phyloP scores from a whole-genome alignment of 805 yeast species.

The Kregervanrija fluxuum region DNA sequence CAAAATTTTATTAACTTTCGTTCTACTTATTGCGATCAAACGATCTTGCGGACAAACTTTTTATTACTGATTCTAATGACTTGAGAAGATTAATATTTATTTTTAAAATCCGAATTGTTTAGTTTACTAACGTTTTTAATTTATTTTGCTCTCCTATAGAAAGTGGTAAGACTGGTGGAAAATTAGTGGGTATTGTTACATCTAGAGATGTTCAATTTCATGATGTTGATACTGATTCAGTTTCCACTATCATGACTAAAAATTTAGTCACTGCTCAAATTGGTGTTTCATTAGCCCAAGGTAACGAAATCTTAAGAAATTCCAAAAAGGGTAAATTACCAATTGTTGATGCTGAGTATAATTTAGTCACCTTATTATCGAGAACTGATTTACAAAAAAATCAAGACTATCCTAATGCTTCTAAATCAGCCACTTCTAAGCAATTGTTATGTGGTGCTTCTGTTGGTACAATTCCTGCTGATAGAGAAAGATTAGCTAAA shows the following conservation, averaged over 20 bases:
- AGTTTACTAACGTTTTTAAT: slow-evolving; percentile 7
- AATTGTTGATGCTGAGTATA: slow-evolving; percentile 70
- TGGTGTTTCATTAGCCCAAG: slow-evolving; percentile 78
- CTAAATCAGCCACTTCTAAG: slow-evolving; percentile 87
- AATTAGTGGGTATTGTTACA: slow-evolving; percentile 90
- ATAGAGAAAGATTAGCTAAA: slow-evolving; percentile 73
- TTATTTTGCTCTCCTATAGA: slow-evolving; percentile 37
- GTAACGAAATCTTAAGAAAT: slow-evolving; percentile 82
- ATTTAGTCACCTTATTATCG: slow-evolving; percentile 80
- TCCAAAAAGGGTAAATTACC: slow-evolving; percentile 98
- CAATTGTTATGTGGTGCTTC: slow-evolving; percentile 99
- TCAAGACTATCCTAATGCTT: slow-evolving; percentile 87
- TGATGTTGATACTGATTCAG: slow-evolving; percentile 56
- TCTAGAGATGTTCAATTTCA: slow-evolving; percentile 96
- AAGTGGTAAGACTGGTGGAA: slow-evolving; percentile 78
- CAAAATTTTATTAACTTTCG: slow-evolving; percentile 80
- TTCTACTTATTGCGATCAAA: slow-evolving; percentile 96
- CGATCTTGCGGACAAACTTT: slow-evolving; percentile 85
- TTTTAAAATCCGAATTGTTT: not conserved
- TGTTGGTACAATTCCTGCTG: slow-evolving; percentile 88
- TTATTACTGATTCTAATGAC: slow-evolving; percentile 29
- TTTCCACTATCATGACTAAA: slow-evolving; percentile 81
- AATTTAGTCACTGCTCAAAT: slow-evolving; percentile 77
- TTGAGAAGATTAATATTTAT: too few relatives aligned
- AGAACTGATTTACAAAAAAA: slow-evolving; percentile 97